phyloP scores from a whole-genome alignment of 495 filamentous ascomycete species.

The Penicillium riverlandense region DNA sequence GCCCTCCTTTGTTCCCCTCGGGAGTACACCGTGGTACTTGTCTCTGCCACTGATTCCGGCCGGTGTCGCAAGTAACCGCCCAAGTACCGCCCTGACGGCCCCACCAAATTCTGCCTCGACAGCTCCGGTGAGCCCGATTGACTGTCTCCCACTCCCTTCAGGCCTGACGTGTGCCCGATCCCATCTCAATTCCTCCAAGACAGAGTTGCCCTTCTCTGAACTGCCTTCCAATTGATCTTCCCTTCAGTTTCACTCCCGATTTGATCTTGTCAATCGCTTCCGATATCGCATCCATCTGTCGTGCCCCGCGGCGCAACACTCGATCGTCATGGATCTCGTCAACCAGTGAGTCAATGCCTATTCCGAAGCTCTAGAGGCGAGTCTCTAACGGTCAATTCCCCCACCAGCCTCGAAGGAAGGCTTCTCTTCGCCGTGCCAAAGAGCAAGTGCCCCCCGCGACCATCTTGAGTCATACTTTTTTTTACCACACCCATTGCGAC shows the following conservation, averaged over 20 bases:
- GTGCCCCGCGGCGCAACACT: constrained; percentile 22
- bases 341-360: constrained; percentile 60
- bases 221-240: constrained; percentile 14
- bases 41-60: background rate
- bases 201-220: background rate
- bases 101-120: constrained; percentile 25
- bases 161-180: background rate
- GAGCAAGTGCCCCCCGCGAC: constrained; percentile 52
- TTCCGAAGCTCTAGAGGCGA: background rate
- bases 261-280: background rate
- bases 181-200: background rate
- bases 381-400: constrained; percentile 1
- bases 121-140: constrained; percentile 6
- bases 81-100: constrained; percentile 6
- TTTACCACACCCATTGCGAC: background rate
- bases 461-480: constrained; percentile 15
- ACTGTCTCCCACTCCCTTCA: background rate
- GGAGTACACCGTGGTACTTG: background rate
- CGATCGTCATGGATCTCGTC: constrained; percentile 66
- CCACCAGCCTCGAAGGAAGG: constrained; percentile 66
- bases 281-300: background rate
- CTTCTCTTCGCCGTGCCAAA: constrained; percentile 96
- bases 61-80: constrained; percentile 6
- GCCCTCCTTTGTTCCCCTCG: background rate
- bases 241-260: background rate